Evolutionary conservation across 345 rosid genomes (phyloP).

Genomic region (Camelina neglecta): DNA sequence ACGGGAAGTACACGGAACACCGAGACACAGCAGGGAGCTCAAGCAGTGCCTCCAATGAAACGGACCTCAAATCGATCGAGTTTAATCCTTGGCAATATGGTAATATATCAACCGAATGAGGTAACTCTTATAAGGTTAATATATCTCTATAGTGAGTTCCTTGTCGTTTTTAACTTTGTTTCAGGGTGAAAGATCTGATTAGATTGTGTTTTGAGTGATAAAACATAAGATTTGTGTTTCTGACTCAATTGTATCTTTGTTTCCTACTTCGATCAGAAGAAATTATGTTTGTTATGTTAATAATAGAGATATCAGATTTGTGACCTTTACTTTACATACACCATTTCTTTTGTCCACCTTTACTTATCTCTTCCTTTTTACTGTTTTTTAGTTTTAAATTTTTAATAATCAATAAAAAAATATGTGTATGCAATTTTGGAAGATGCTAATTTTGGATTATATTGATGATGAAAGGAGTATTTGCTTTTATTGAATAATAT

Average conservation of each 20-base stretch:
- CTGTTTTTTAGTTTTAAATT: too few species aligned
- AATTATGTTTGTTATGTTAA: not conserved
- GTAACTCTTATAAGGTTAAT: slow-evolving; percentile 18
- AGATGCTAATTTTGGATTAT: too few species aligned
- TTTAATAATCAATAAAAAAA: too few species aligned
- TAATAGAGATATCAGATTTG: too few species aligned
- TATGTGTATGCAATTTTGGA: too few species aligned
- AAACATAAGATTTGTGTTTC: slow-evolving; percentile 27
- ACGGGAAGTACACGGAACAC: slow-evolving; percentile 66
- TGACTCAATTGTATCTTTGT: slow-evolving; percentile 24
- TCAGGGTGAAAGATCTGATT: slow-evolving; percentile 28
- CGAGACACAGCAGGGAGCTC: slow-evolving; percentile 54
- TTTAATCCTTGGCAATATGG: slow-evolving; percentile 84
- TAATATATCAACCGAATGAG: slow-evolving; percentile 61
- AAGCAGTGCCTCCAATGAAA: slow-evolving; percentile 41
- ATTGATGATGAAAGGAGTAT: too few species aligned
- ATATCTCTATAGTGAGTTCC: slow-evolving; percentile 17
- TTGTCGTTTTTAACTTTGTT: slow-evolving; percentile 31
- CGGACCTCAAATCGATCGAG: slow-evolving; percentile 52
- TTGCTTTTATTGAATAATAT: too few species aligned
- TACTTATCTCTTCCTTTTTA: too few species aligned
- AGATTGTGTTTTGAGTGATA: slow-evolving; percentile 24
- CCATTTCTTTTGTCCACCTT: too few species aligned
- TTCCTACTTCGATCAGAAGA: slow-evolving; percentile 17
- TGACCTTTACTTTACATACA: too few species aligned